These are phyloP conservation scores for Coniochaeta prunicola DNA, from an alignment of 2,329 filamentous ascomycete species.

Conservation along the genomic window DNA sequence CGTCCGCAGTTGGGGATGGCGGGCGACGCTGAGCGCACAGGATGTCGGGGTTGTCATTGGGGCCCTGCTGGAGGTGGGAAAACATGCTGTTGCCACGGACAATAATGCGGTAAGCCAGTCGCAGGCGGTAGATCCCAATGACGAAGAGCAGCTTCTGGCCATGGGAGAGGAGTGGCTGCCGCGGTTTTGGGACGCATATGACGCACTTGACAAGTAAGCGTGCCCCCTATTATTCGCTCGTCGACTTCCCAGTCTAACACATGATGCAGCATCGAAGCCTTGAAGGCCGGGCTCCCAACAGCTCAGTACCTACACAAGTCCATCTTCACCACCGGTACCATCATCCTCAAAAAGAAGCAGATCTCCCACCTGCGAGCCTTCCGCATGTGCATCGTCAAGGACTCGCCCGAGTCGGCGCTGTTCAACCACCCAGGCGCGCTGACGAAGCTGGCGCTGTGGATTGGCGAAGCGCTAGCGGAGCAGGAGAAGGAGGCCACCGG, in stretches of 20 bases:
- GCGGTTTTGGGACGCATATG: constrained; percentile 66
- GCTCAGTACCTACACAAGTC: constrained; percentile 87
- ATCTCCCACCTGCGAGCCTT: constrained; percentile 90
- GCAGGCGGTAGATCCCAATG: constrained; percentile 34
- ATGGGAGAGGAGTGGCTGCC: constrained; percentile 58
- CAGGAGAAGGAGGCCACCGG: constrained; percentile 75
- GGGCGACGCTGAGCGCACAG: constrained; percentile 84
- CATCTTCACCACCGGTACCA: constrained; percentile 87
- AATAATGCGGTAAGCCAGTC: constrained; percentile 21
- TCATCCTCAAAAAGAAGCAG: constrained; percentile 85
- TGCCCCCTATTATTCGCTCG: constrained; percentile 27
- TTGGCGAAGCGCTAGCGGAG: constrained; percentile 84
- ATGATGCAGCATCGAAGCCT: constrained; percentile 58
- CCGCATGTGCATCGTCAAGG: constrained; percentile 91
- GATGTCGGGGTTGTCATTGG: constrained; percentile 92
- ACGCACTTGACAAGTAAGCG: constrained; percentile 61
- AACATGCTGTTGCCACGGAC: constrained; percentile 32
- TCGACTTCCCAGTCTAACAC: constrained; percentile 41
- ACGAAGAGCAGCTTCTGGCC: constrained; percentile 38
- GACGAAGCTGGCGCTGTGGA: constrained; percentile 89
- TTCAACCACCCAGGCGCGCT: constrained; percentile 91
- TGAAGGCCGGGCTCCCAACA: constrained; percentile 69
- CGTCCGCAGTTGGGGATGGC: constrained; percentile 95
- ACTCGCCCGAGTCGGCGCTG: constrained; percentile 82
- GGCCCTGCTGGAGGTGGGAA: constrained; percentile 87